Base-by-base conservation (phyloP, 2,329 filamentous ascomycete genomes). In the Botrytis galanthina region DNA sequence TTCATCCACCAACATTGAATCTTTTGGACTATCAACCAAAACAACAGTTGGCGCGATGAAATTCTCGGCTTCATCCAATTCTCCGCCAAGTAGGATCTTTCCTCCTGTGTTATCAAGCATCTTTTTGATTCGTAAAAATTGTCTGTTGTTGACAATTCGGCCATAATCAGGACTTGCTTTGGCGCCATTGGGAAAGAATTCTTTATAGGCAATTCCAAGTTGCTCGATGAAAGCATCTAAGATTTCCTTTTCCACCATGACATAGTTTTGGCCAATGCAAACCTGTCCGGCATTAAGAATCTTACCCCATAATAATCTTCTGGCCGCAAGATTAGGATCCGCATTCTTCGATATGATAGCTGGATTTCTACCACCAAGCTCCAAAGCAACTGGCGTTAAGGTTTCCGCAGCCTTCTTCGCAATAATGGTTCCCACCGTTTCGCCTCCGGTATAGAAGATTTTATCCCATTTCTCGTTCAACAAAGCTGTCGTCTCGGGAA, bases 21-120 rank as follows among this genome's bases (percentile, higher is more conserved):
- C 95, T 67, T 95, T 87, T 26, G 88, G 81, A 75, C 89, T 90
- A 77, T 93, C 87, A 54, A 98, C 92, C 75, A 93, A 87, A n/a
- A 99, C 90, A n/a, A 95, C 90, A 0, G 96, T 99, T 0, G 95
- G 93, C 81, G 95, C 94, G 78, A 99, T 96, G 83, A 92, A 98
- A 68, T 92, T 90, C 46, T 93, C 88, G 51, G 87, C 85, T 81
- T 93, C 91, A 81, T 98, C 94, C 84, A 92, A 91, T 72, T 91
- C 89, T 67, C 96, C 96, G 70, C 96, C 96, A 79, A 97, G 85
- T 67, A 98, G 86, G 76, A 99, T 94, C 84, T 93, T 92, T 82
- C 96, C 96, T 75, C 88, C 88, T 73, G 89, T 92, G 73, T 89
- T 87, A 81, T 97, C 94, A n/a, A 99, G 85, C 93, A 98, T 94